Evolutionary conservation across 78 protist genomes (phyloP), one percentile per base, ranked within the genome.

Genomic region (Isochrysis galbana): DNA sequence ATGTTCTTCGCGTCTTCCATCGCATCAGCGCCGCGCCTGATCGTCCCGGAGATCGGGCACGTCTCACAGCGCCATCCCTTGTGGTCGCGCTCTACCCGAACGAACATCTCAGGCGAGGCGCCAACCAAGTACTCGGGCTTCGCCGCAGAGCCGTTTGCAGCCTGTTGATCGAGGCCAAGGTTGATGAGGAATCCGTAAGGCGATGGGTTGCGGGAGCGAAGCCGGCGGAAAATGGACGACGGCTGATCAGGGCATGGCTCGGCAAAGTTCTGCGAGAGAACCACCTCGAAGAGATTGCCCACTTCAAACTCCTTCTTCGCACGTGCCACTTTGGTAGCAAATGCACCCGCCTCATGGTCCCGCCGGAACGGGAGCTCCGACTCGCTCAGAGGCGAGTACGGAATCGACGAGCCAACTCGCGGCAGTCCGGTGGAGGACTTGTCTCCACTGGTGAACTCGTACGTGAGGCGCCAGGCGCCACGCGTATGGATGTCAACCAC

Each of bases 91-190:
- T 91, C 39, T 48, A 82, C 67, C 45, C 93, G 93, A n/a, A 91
- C 93, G 61, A 72, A 91, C 93, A 91, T 91, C 84, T 91, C 93
- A 2, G 93, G 93, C 42, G 93, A 91, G 23, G 93, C 93, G 54
- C 93, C 93, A 11, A 91, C 93, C 25, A 80, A 55, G 70, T 82
- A 83, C 90, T 91, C 86, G n/a, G 48, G 23, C 17, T 77, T 7
- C 29, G 29, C 61, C 29, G 29, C 61, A 14, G 84, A 46, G 5
- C 34, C 22, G 45, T 23, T 4, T 7, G 2, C 34, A 23, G 4
- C 21, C 48, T 5, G 42, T 4, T 23, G 38, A 7, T 78, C 26
- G 38, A 45, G 38, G 61, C 92, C 93, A 38, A 91, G 93, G 84
- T 80, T 39, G 93, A 91, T 80, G 70, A 61, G 7, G 83, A 83